Base-by-base conservation (phyloP, 2,329 filamentous ascomycete species). In the Colletotrichum eleusines region DNA sequence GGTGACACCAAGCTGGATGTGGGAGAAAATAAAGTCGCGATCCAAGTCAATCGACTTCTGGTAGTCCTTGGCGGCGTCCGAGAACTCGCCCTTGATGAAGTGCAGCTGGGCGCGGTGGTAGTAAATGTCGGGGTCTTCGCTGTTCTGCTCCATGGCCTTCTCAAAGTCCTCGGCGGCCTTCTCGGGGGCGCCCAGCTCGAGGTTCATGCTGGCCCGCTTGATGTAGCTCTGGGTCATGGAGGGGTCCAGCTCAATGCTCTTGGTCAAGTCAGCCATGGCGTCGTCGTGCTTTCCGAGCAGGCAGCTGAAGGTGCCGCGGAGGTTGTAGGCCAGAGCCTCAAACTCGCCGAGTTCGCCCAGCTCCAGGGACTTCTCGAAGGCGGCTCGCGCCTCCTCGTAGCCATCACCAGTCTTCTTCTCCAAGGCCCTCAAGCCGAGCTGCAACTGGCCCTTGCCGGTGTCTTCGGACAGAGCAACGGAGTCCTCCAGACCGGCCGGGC, bases 31-130 rank as follows among this genome's bases (percentile, higher is more conserved):
- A 83, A 99, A 99, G 75, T 94, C 91, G 76, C 90, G 89, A 85
- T 99, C 96, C 38, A 99, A 89, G 77, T 99, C 96, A 78, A 99
- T 99, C 3, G 96, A 98, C 85, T 97, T 98, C 82, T 99, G 96
- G 85, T 99, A 99, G 84, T 99, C 96, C 85, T 97, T 97, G 71
- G 96, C 95, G 5, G 96, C 96, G 75, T 97, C 94, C 66, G 92
- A 90, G 76, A 97, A 97, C 80, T 98, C 95, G 67, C 92, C 91
- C 77, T 97, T 94, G 82, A 99, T 98, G 84, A 99, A 99, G 85
- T 98, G 95, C 28, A 98, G 90, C 83, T 99, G 96, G 18, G 96
- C 96, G 73, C 96, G 95, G 87, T 99, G 96, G 86, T 99, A 99
- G 88, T 95, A 99, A 80, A 99, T 97, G 78, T 99, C 96, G 8